phyloP scores from a whole-genome alignment of 2,329 filamentous ascomycete species.

The Neonectria hederae region DNA sequence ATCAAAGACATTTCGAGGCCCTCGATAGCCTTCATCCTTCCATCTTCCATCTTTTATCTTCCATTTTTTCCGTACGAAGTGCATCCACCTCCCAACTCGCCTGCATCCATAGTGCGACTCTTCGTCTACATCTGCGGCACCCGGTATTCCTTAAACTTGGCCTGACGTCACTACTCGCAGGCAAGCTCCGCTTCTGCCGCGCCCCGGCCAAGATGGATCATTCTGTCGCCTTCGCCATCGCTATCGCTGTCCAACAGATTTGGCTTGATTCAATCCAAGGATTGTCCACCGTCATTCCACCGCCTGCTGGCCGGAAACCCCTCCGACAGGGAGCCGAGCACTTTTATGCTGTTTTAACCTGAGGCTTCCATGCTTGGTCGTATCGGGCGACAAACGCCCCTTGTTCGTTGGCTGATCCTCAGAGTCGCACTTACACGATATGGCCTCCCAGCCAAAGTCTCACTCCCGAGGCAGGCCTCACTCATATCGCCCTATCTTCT shows the following conservation, averaged over 20 bases:
- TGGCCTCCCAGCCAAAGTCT: not conserved
- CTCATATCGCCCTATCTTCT: not conserved
- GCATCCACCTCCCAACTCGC: not conserved
- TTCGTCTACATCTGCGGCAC: not conserved
- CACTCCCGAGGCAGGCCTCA: not conserved
- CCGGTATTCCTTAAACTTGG: not conserved
- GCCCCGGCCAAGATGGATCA: not conserved
- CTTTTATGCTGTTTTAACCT: not conserved
- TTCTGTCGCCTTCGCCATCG: not conserved
- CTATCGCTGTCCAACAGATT: not conserved
- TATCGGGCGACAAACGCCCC: not conserved
- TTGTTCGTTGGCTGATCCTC: not conserved
- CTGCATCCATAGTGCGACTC: not conserved
- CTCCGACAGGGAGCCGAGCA: not conserved
- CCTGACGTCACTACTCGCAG: constrained; percentile 20
- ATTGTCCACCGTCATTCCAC: not conserved
- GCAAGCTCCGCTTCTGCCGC: not conserved
- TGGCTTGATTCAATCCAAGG: not conserved
- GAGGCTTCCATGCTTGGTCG: not conserved
- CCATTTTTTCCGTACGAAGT: not conserved
- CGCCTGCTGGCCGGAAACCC: not conserved
- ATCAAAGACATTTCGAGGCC: not conserved
- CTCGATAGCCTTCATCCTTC: not conserved
- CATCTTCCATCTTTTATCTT: not conserved
- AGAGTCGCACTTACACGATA: not conserved